Evolutionary conservation across 176 grass and related monocot genomes (phyloP).

Genomic region (Pontederia paniculata): DNA sequence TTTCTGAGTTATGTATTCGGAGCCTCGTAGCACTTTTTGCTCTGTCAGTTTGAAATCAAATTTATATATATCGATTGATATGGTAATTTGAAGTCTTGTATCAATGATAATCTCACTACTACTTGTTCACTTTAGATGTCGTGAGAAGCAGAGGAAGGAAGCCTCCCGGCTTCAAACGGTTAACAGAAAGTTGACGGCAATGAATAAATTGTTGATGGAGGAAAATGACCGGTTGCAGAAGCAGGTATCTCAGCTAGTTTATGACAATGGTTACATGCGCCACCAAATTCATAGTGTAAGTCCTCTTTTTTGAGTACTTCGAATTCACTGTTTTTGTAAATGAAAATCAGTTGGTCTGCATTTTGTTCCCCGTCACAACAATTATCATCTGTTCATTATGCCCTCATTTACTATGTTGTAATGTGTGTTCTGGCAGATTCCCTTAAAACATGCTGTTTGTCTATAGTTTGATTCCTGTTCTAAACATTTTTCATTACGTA

Average conservation of each 20-base stretch:
- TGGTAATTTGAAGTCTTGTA: no score
- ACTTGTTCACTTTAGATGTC: conserved; percentile 35
- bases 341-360: not conserved
- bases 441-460: not conserved
- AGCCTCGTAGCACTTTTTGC: no score
- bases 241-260: conserved; percentile 84
- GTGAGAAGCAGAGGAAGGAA: conserved; percentile 99
- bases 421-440: no score
- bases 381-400: no score
- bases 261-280: conserved; percentile 60
- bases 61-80: no score
- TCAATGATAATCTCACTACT: not conserved
- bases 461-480: no score
- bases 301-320: not conserved
- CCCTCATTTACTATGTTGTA: no score
- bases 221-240: conserved; percentile 98
- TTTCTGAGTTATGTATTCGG: no score
- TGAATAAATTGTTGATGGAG: conserved; percentile 99
- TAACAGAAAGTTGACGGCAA: conserved; percentile 78
- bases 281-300: conserved; percentile 69
- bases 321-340: not conserved
- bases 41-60: no score
- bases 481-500: not conserved
- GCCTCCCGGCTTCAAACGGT: conserved; percentile 87
- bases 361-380: not conserved